Evolutionary conservation across 768 basidiomycete species (phyloP).

Genomic region (Chalciporus pseudorubinellus): DNA sequence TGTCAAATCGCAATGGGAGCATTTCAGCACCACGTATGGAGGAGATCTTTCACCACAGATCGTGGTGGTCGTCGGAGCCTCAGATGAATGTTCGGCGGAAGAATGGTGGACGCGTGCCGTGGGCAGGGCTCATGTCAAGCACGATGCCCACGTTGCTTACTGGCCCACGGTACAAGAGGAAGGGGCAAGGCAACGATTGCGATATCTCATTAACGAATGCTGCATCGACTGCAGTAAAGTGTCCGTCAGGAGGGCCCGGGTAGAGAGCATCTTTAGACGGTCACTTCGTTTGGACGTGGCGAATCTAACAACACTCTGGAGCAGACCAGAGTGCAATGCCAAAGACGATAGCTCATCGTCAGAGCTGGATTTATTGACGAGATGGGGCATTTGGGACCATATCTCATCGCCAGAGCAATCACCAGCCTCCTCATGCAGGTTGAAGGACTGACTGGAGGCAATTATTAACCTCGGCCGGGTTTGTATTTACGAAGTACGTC

Average conservation of each 20-base stretch:
- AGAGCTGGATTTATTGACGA: constrained; percentile 20
- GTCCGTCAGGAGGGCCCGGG: neutral
- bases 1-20: constrained; percentile 25
- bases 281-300: constrained; percentile 14
- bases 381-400: constrained; percentile 17
- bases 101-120: constrained; percentile 19
- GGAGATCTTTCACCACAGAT: constrained; percentile 28
- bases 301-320: constrained; percentile 9
- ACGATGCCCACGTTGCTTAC: constrained; percentile 12
- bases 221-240: constrained; percentile 23
- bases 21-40: constrained; percentile 25
- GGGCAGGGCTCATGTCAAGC: neutral
- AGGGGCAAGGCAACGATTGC: constrained; percentile 5
- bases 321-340: constrained; percentile 2
- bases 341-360: neutral
- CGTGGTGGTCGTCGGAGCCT: constrained; percentile 22
- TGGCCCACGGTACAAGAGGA: constrained; percentile 3
- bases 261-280: constrained; percentile 15
- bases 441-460: neutral
- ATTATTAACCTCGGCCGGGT: neutral
- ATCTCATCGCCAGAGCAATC: neutral
- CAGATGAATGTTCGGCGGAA: constrained; percentile 13
- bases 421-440: neutral
- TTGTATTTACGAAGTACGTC: neutral
- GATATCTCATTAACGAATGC: constrained; percentile 15